Percentiles rank a stretch among this genome's conserved stretches.
Evolutionary conservation across 2,329 filamentous ascomycete genomes (phyloP).

Genomic region (Clonostachys rhizophaga): DNA sequence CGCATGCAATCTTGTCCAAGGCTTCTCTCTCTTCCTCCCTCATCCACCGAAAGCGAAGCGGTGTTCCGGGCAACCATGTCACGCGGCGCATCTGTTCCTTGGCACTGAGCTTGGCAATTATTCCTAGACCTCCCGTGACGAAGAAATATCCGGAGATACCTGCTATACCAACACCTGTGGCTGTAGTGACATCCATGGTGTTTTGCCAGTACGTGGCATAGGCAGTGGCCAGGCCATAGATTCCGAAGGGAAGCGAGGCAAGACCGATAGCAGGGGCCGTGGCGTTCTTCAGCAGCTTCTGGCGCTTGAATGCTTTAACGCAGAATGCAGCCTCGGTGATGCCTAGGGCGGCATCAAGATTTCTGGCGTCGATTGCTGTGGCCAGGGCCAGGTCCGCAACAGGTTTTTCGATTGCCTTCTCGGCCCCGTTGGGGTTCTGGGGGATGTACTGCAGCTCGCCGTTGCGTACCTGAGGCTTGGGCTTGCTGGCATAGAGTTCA

Average conservation of each 20-base stretch:
- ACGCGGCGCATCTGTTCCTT: slow-evolving; percentile 96
- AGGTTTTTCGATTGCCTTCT: slow-evolving; percentile 66
- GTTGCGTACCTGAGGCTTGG: slow-evolving; percentile 57
- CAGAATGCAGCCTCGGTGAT: slow-evolving; percentile 68
- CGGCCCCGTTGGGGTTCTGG: slow-evolving; percentile 63
- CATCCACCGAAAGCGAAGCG: slow-evolving; percentile 77
- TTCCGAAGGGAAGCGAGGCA: slow-evolving; percentile 58
- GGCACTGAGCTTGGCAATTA: slow-evolving; percentile 78
- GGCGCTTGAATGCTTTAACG: slow-evolving; percentile 59
- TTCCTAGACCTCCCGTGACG: slow-evolving; percentile 75
- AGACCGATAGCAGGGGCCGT: slow-evolving; percentile 54
- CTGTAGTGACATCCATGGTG: slow-evolving; percentile 71
- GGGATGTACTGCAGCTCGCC: slow-evolving; percentile 55
- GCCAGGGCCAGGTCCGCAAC: slow-evolving; percentile 72
- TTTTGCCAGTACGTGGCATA: slow-evolving; percentile 43
- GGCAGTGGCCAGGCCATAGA: slow-evolving; percentile 63
- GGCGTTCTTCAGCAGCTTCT: slow-evolving; percentile 62
- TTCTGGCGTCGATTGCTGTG: slow-evolving; percentile 72
- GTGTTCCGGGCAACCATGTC: slow-evolving; percentile 81
- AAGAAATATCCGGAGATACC: slow-evolving; percentile 80
- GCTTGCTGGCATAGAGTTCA: slow-evolving; percentile 78
- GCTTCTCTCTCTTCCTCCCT: slow-evolving; percentile 87
- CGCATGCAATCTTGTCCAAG: slow-evolving; percentile 77
- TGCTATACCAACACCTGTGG: slow-evolving; percentile 73
- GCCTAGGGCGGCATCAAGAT: slow-evolving; percentile 72